Percentiles rank a stretch among this genome's conserved stretches.
phyloP scores from a whole-genome alignment of 306 rosid species.

The Medicago lupulina region DNA sequence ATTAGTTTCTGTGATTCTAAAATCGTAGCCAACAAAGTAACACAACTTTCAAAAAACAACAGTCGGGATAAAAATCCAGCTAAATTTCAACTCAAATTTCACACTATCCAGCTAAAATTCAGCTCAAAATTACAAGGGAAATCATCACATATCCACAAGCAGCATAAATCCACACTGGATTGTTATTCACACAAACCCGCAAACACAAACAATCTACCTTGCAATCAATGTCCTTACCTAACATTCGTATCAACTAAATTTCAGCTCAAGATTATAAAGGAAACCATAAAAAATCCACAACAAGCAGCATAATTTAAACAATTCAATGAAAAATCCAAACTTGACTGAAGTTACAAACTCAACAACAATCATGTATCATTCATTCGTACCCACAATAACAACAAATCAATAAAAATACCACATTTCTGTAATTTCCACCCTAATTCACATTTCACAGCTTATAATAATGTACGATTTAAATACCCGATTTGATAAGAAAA shows the following conservation, averaged over 20 bases:
- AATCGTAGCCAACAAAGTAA: slow-evolving; percentile 7
- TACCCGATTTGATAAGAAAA: slow-evolving; percentile 20
- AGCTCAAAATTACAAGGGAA: too few species aligned
- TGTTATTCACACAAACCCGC: not conserved
- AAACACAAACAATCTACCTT: not conserved
- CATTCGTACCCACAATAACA: not conserved
- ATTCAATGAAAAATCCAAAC: not conserved
- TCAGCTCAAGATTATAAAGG: too few species aligned
- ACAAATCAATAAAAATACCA: not conserved
- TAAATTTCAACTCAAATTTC: too few species aligned
- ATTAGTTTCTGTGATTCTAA: not conserved
- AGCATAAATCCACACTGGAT: not conserved
- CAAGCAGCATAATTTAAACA: slow-evolving; percentile 1
- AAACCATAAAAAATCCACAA: too few species aligned
- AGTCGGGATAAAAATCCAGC: too few species aligned
- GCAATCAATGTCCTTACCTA: not conserved
- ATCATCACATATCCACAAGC: too few species aligned
- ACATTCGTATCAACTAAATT: too few species aligned
- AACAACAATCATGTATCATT: not conserved
- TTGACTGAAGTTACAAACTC: not conserved
- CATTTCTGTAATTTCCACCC: not conserved
- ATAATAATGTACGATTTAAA: slow-evolving; percentile 29
- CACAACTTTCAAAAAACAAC: not conserved
- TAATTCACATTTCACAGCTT: slow-evolving; percentile 16
- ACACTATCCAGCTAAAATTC: too few species aligned